Conservation (phyloP, 805 yeast genomes). For the Pichia nakasei region DNA sequence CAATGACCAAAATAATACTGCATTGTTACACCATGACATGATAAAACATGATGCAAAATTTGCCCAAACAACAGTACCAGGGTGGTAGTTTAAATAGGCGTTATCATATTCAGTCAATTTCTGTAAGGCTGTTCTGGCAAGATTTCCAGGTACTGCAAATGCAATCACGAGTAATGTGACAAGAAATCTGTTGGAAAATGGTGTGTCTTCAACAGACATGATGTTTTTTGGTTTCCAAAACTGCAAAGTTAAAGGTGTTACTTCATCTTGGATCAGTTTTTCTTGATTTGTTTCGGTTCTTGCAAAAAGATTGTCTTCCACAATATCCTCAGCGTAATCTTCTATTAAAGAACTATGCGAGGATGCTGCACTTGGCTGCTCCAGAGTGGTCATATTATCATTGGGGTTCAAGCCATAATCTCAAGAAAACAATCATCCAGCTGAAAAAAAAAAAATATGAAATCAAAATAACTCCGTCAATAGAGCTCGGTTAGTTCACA, state of each 20-base stretch:
- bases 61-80: conserved; percentile 53
- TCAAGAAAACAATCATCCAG: no score
- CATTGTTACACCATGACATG: conserved; percentile 40
- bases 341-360: no score
- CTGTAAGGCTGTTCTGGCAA: conserved; percentile 12
- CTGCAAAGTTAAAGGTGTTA: conserved; percentile 9
- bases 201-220: conserved; percentile 14
- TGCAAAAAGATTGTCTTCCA: background rate
- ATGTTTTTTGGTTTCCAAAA: conserved; percentile 14
- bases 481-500: no score
- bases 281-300: conserved; percentile 9
- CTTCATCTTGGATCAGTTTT: conserved; percentile 3
- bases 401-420: no score
- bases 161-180: conserved; percentile 8
- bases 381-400: no score
- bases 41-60: conserved; percentile 65
- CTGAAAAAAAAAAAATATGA: no score
- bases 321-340: background rate
- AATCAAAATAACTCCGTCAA: no score
- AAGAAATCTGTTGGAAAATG: conserved; percentile 10
- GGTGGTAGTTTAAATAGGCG: conserved; percentile 12
- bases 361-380: no score
- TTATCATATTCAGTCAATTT: conserved; percentile 11
- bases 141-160: conserved; percentile 12
- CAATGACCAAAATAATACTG: conserved; percentile 11